These are phyloP conservation scores for Metarhizium robertsii DNA, from an alignment of 2,329 filamentous ascomycete species.

Conservation along the genomic window DNA sequence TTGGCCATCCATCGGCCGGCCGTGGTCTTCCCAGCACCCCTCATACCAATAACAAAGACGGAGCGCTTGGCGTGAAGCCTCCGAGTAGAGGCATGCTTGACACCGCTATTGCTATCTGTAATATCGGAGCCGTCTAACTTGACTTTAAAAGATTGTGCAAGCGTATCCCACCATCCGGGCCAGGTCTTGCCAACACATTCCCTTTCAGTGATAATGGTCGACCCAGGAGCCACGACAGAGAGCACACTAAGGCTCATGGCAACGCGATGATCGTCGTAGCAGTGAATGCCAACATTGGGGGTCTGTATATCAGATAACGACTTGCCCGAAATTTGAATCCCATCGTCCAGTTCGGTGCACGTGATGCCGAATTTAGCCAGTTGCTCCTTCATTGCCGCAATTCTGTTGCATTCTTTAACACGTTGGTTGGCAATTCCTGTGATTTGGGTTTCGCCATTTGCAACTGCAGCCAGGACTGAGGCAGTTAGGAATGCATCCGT, in stretches of 20 bases:
- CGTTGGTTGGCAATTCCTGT: conserved; percentile 94
- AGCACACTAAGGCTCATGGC: conserved; percentile 98
- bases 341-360: conserved; percentile 84
- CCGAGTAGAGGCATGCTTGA: conserved; percentile 9
- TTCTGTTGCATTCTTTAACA: conserved; percentile 97
- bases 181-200: conserved; percentile 96
- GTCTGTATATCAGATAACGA: conserved; percentile 37
- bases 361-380: conserved; percentile 85
- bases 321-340: conserved; percentile 64
- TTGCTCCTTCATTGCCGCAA: conserved; percentile 89
- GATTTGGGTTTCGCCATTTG: conserved; percentile 74
- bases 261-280: conserved; percentile 95
- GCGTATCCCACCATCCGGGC: conserved; percentile 96
- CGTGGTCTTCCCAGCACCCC: conserved; percentile 93
- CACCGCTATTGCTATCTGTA: conserved; percentile 12
- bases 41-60: conserved; percentile 94
- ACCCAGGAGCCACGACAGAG: conserved; percentile 57
- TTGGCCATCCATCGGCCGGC: conserved; percentile 77
- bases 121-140: conserved; percentile 65
- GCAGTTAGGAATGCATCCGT: conserved; percentile 96
- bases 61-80: conserved; percentile 42
- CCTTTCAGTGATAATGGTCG: conserved; percentile 74
- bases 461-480: conserved; percentile 84
- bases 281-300: conserved; percentile 64
- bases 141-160: conserved; percentile 70